Percentiles rank a stretch among this genome's conserved stretches.
Conservation (phyloP, 345 rosid species). For the Luvunga scandens region DNA sequence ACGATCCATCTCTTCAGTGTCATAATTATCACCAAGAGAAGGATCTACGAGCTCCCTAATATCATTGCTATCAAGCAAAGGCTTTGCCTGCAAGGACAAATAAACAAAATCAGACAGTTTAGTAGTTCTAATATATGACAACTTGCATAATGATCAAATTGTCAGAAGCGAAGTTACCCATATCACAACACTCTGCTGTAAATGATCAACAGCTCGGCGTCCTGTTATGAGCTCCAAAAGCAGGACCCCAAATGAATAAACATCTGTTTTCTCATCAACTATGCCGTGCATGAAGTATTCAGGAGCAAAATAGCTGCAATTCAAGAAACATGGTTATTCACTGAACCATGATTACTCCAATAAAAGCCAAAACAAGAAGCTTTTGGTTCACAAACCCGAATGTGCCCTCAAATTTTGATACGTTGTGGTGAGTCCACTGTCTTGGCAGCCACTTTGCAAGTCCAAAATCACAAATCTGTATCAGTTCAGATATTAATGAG, state of each 20-base stretch:
- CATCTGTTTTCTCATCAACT: constrained; percentile 92
- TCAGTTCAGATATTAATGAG: constrained; percentile 9
- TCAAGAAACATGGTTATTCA: constrained; percentile 8
- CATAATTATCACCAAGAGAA: constrained; percentile 48
- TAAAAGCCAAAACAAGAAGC: neutral
- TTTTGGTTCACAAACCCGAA: constrained; percentile 61
- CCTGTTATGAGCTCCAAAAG: constrained; percentile 90
- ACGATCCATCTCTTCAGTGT: constrained; percentile 63
- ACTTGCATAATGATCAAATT: neutral
- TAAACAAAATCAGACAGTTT: neutral
- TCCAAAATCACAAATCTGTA: constrained; percentile 90
- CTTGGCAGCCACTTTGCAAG: constrained; percentile 93
- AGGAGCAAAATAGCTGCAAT: constrained; percentile 83
- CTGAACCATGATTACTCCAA: neutral
- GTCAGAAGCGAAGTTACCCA: constrained; percentile 51
- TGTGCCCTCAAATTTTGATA: constrained; percentile 92
- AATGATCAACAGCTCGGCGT: constrained; percentile 65
- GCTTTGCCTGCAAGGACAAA: constrained; percentile 60
- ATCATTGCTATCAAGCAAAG: constrained; percentile 57
- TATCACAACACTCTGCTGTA: constrained; percentile 64
- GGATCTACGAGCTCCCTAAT: constrained; percentile 62
- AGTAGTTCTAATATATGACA: neutral
- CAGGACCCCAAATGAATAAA: constrained; percentile 83
- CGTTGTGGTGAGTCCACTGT: constrained; percentile 78
- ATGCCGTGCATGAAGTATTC: constrained; percentile 94